Percentiles rank a stretch among this genome's conserved stretches.
phyloP scores from a whole-genome alignment of 208 protist species.

The Trypanosoma theileri region DNA sequence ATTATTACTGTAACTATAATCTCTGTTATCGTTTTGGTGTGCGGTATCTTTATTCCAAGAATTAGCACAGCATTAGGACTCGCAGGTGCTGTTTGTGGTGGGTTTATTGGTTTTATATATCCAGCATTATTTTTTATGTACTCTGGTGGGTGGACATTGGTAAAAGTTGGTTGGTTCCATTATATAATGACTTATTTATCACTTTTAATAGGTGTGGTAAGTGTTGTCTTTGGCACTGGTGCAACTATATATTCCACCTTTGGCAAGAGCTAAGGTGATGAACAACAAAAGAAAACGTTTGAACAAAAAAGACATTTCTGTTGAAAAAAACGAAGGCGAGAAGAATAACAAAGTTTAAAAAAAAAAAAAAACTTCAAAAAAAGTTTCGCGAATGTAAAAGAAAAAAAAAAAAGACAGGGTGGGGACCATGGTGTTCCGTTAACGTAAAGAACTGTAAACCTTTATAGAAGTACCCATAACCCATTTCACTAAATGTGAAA shows the following conservation, averaged over 20 bases:
- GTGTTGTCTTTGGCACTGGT: conserved; percentile 59
- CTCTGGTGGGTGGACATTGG: conserved; percentile 44
- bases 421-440: too few species aligned
- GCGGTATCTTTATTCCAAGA: conserved; percentile 29
- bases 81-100: conserved; percentile 48
- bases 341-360: too few species aligned
- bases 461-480: too few species aligned
- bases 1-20: conserved; percentile 37
- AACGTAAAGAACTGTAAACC: too few species aligned
- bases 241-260: conserved; percentile 43
- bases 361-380: too few species aligned
- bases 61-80: conserved; percentile 52
- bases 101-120: conserved; percentile 61
- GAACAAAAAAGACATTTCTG: neutral
- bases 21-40: conserved; percentile 32
- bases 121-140: conserved; percentile 66
- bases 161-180: conserved; percentile 34
- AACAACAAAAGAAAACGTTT: neutral
- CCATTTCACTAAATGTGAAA: too few species aligned
- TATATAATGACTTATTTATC: conserved; percentile 52
- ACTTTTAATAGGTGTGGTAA: conserved; percentile 45
- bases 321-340: conserved; percentile 78
- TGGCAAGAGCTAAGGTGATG: neutral
- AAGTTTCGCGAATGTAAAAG: too few species aligned
- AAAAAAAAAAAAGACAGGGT: too few species aligned